Evolutionary conservation across 768 basidiomycete species (phyloP).

Genomic region (Pleurotus eryngii): DNA sequence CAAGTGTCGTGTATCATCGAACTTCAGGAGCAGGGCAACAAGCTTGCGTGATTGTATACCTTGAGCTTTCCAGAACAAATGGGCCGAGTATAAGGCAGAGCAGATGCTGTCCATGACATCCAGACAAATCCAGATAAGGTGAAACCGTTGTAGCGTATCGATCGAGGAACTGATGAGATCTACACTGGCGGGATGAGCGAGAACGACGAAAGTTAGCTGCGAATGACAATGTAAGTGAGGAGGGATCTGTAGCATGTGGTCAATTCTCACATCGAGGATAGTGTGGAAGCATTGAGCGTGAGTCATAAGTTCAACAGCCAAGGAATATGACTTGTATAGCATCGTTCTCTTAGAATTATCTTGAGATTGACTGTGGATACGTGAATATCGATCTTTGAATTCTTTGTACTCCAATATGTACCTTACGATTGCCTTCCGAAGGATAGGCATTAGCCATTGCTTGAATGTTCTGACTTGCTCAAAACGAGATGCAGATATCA

Average conservation of each 20-base stretch:
- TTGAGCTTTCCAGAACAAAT: slow-evolving; percentile 59
- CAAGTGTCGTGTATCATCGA: slow-evolving; percentile 61
- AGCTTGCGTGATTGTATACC: slow-evolving; percentile 66
- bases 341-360: slow-evolving; percentile 28
- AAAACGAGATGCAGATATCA: slow-evolving; percentile 59
- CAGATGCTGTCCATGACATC: slow-evolving; percentile 54
- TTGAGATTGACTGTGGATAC: slow-evolving; percentile 12
- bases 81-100: slow-evolving; percentile 55
- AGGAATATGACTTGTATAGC: slow-evolving; percentile 54
- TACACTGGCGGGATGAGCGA: slow-evolving; percentile 48
- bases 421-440: slow-evolving; percentile 52
- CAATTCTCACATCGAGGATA: slow-evolving; percentile 58
- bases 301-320: slow-evolving; percentile 58
- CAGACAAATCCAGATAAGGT: slow-evolving; percentile 78
- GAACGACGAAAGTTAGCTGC: slow-evolving; percentile 50
- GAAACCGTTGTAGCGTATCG: slow-evolving; percentile 70
- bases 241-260: neutral
- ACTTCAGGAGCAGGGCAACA: slow-evolving; percentile 58
- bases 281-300: slow-evolving; percentile 62
- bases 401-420: slow-evolving; percentile 22
- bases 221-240: slow-evolving; percentile 4
- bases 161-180: slow-evolving; percentile 60
- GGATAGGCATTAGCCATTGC: slow-evolving; percentile 73
- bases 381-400: neutral
- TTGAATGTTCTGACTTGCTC: slow-evolving; percentile 71